Evolutionary conservation across 495 filamentous ascomycete genomes (phyloP), one percentile per base, ranked within the genome.

Genomic region (Lasiosphaeria hispida): DNA sequence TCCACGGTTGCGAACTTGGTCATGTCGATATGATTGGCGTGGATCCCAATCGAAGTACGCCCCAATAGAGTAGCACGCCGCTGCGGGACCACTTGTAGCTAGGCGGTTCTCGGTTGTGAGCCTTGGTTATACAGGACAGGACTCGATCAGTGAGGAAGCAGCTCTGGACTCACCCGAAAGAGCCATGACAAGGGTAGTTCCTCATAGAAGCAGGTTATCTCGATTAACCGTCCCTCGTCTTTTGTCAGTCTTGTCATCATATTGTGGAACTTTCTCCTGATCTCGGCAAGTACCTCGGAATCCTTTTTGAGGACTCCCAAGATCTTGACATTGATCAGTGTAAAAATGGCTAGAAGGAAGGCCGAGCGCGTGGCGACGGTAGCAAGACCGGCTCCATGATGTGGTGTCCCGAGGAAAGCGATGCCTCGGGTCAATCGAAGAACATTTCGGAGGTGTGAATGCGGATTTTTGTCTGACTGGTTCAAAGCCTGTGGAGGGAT

Each of bases 321-420:
- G 23, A 49, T 15, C 4, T 33, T 19, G 23, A 33, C 18, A 15
- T 49, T 49, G 10, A 33, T 35, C n/a, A 19, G 11, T 33, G 47
- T 34, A n/a, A 49, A 19, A n/a, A 49, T 9, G 33, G 23, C 23
- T 15, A 33, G 23, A 10, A 49, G 47, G 10, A 19, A 33, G n/a
- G 47, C 33, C 3, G 36, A 33, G 6, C 47, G 47, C 36, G 33
- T 19, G 8, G 23, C 47, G 5, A 49, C 47, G 10, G 36, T 33
- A 34, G 47, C 47, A 7, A 49, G 23, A n/a, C 47, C 23, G 10
- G 23, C 15, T 3, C 47, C 47, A 10, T 19, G 36, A n/a, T 49
- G 47, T n/a, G 47, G 47, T 14, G 47, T 49, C 3, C 47, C 47
- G 47, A 49, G 47, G 33, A 49, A 49, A 33, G 36, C 23, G 47